These are phyloP conservation scores for Prunus persica DNA, from an alignment of 306 rosid genomes.

Conservation along the genomic window Prunus_persica_NCBIv2 NC_034013.1:11088501-11089000, in stretches of 20 bases:
- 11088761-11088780: not conserved
- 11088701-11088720: slow-evolving; percentile 46
- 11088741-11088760: not conserved
- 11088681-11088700: slow-evolving; percentile 37
- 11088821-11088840: not conserved
- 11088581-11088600: slow-evolving; percentile 89
- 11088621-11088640: slow-evolving; percentile 82
- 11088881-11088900: slow-evolving; percentile 34
- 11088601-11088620: slow-evolving; percentile 83
- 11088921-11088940: slow-evolving; percentile 39
- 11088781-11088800: not conserved
- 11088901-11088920: slow-evolving; percentile 43
- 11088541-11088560: not conserved
- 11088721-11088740: not conserved
- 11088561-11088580: slow-evolving; percentile 96
- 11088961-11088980: slow-evolving; percentile 40
- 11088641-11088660: slow-evolving; percentile 73
- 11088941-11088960: slow-evolving; percentile 36
- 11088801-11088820: too few species aligned
- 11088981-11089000: slow-evolving; percentile 58
- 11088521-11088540: not conserved
- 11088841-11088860: slow-evolving; percentile 82
- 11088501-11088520: not conserved
- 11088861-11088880: slow-evolving; percentile 65
- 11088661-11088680: slow-evolving; percentile 44